These are phyloP conservation scores for Malassezia psittaci DNA, from an alignment of 1,284 basidiomycete genomes.

Conservation along the genomic window DNA sequence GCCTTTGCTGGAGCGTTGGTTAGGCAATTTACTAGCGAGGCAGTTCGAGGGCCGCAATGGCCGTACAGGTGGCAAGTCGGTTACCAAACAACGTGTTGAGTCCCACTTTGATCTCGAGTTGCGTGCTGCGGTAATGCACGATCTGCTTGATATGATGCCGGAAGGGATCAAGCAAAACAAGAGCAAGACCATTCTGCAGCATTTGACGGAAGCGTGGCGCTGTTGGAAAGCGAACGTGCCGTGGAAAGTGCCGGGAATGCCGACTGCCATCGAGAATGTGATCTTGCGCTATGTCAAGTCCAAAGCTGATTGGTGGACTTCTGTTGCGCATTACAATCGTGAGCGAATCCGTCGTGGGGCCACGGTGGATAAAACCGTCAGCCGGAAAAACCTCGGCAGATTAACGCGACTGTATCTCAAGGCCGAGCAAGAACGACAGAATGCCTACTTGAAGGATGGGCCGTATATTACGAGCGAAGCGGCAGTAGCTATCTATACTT, in stretches of 20 bases:
- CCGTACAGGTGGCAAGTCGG: constrained; percentile 73
- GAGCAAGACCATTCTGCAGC: constrained; percentile 94
- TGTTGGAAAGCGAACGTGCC: constrained; percentile 97
- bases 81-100: constrained; percentile 98
- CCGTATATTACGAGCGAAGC: constrained; percentile 46
- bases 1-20: constrained; percentile 90
- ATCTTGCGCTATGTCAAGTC: constrained; percentile 98
- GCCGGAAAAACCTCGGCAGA: constrained; percentile 86
- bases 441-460: constrained; percentile 45
- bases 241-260: constrained; percentile 95
- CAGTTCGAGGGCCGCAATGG: constrained; percentile 88
- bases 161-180: constrained; percentile 98
- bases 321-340: constrained; percentile 80
- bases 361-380: constrained; percentile 97
- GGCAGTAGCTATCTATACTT: constrained; percentile 46
- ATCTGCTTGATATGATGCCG: constrained; percentile 82
- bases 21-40: constrained; percentile 91
- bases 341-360: constrained; percentile 90
- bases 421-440: constrained; percentile 47
- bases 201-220: constrained; percentile 93
- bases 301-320: constrained; percentile 99
- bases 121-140: constrained; percentile 97
- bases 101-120: constrained; percentile 96
- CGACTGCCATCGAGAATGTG: constrained; percentile 97
- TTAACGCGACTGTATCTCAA: constrained; percentile 59